These are phyloP conservation scores for Solanum sitiens DNA, from an alignment of 257 asterid genomes.

Conservation along the genomic window DNA sequence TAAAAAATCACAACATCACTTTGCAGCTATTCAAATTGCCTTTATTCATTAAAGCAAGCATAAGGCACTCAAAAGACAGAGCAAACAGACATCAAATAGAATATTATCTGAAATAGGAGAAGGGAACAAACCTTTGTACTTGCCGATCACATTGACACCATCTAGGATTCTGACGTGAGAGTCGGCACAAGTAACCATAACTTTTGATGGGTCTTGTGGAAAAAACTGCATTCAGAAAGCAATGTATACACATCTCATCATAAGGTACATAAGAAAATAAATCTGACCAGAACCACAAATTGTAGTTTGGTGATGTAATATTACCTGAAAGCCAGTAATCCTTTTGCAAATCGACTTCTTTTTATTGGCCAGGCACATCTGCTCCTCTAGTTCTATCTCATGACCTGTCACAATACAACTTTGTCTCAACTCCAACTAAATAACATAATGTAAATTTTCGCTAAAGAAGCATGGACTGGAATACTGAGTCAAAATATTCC, in stretches of 20 bases:
- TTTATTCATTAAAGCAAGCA: not conserved
- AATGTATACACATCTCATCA: not conserved
- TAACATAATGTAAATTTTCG: not conserved
- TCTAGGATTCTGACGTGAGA: conserved; percentile 66
- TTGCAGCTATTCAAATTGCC: not conserved
- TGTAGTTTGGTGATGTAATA: not conserved
- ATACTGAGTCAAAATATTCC: not conserved
- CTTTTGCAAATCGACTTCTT: conserved; percentile 80
- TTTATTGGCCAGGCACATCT: conserved; percentile 52
- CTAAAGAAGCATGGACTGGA: not conserved
- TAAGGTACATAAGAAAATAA: not conserved
- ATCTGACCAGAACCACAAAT: not conserved
- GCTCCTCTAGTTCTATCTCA: conserved; percentile 54
- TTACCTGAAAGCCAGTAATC: conserved; percentile 88
- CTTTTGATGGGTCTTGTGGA: conserved; percentile 61
- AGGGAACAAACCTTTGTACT: conserved; percentile 55
- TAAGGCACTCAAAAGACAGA: not conserved
- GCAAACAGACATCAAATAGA: not conserved
- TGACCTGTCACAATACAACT: conserved; percentile 33
- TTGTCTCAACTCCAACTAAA: not conserved
- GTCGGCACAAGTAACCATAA: conserved; percentile 77
- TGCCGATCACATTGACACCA: conserved; percentile 45
- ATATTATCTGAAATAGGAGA: not conserved
- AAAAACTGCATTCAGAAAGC: conserved; percentile 45
- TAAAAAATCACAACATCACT: not conserved